Percentiles rank a stretch among this genome's conserved stretches.
Evolutionary conservation across 2,329 filamentous ascomycete species (phyloP).

Genomic region (Grosmannia serpens): DNA sequence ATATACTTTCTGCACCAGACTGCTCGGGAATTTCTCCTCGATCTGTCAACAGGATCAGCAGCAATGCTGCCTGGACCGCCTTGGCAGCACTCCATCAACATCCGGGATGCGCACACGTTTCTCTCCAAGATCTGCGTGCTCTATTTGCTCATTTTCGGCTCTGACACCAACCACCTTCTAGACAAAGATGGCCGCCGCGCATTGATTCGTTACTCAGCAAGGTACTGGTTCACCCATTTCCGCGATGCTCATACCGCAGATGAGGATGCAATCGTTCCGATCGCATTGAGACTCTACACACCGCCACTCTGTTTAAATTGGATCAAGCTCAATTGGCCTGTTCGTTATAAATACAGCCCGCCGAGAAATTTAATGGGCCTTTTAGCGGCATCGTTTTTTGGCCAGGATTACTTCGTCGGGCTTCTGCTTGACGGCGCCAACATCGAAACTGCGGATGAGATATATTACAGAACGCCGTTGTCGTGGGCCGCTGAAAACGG

Average conservation of each 20-base stretch:
- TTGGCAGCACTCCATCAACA: not conserved
- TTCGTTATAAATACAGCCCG: not conserved
- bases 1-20: not conserved
- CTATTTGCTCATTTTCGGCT: not conserved
- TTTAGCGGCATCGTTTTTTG: not conserved
- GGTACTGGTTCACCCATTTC: not conserved
- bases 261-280: not conserved
- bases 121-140: not conserved
- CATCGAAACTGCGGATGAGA: no score
- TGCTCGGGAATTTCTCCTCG: not conserved
- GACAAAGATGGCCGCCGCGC: not conserved
- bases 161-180: not conserved
- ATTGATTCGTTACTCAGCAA: not conserved
- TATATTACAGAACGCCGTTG: no score
- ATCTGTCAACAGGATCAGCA: not conserved
- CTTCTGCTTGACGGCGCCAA: not conserved
- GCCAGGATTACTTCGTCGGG: not conserved
- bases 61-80: not conserved
- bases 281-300: not conserved
- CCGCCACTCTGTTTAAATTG: not conserved
- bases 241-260: not conserved
- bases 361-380: not conserved
- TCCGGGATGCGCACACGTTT: not conserved
- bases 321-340: not conserved
- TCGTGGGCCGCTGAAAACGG: no score